Evolutionary conservation across 768 basidiomycete genomes (phyloP), one percentile per base, ranked within the genome.

Genomic region (Serendipita sp.): DNA sequence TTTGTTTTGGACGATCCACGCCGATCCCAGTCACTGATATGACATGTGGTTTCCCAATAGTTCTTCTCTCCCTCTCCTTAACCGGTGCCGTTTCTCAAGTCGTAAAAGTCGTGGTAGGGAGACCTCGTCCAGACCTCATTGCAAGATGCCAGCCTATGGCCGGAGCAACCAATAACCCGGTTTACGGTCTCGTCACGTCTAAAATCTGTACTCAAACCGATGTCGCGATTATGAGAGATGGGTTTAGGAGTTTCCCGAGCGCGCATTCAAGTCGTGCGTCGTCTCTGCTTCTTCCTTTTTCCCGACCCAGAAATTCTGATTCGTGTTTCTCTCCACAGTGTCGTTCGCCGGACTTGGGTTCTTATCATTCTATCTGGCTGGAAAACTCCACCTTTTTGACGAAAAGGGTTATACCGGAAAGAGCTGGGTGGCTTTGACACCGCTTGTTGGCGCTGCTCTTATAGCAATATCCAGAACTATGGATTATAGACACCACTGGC

Each of bases 331-430:
- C 58, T 65, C 63, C 51, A 8, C 69, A 90, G 91, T 95, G 64
- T 91, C 94, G 0, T 97, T 95, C 72, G 90, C 92, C 4, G 95
- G 95, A 1, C 79, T 99, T 5, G 90, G 89, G 1, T 94, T 94
- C 75, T 77, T 98, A 45, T 78, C 87, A 1, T 85, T 89, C 68
- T 98, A 96, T 72, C 75, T 94, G 3, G 88, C 90, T 10, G 96
- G 94, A 2, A 97, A 98, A 74, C 76, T 95, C 69, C 93, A 94
- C 70, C 75, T 98, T 3, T 95, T 92, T 67, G 34, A 48, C 44
- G 10, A 62, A 72, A 69, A 71, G 70, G 51, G 66, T 71, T 28
- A 63, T 64, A 36, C 65, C 85, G 81, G 75, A 28, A 93, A 92
- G 73, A 85, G 89, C 13, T 99, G 94, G 94, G 72, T 94, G 46